Evolutionary conservation across 306 rosid genomes (phyloP), one percentile per base, ranked within the genome.

Genomic region (Fragaria iinumae): DNA sequence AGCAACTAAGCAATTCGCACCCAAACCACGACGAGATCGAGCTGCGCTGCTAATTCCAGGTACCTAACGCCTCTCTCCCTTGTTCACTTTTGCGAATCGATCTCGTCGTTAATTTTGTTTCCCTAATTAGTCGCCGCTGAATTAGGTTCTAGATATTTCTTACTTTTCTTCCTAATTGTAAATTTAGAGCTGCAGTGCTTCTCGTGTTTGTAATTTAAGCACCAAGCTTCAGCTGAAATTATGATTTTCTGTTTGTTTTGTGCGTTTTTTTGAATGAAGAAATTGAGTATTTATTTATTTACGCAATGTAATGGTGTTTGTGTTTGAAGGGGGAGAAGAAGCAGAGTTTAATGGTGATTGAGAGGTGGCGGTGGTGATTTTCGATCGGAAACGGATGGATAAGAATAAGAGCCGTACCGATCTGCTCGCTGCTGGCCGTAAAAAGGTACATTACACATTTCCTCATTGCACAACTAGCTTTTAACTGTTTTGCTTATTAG

Each of bases 351-450:
- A 79, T 79, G 86, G 84, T 79, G 81, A 69, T 81, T 52, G 73
- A 72, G 76, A 69, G 59, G 69, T 76, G 67, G 48, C 71, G 63
- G 36, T 48, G 80, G 82, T 78, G 80, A 82, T 85, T 81, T 81
- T 67, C 50, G 65, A 81, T 85, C 63, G 32, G 88, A 94, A 16
- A 49, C 86, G 90, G 88, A 94, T 94, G 98, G 98, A 92, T 79
- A 88, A 82, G 90, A 84, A 79, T 88, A 88, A 90, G 92, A 89
- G 71, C 84, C 98, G 97, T 60, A 88, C 96, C 86, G 97, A 94
- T 92, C 90, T 91, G 85, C 98, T 94, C 23, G 89, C 96, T 29
- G 98, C 97, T 17, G 98, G 98, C 57, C 85, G 81, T 11, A 89
- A 94, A 76, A 92, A 76, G 98, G 98, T 94, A 77, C 64, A 32